Percentiles rank a stretch among this genome's conserved stretches.
Evolutionary conservation across 257 asterid species (phyloP).

Genomic region (Solanum bulbocastanum): DNA sequence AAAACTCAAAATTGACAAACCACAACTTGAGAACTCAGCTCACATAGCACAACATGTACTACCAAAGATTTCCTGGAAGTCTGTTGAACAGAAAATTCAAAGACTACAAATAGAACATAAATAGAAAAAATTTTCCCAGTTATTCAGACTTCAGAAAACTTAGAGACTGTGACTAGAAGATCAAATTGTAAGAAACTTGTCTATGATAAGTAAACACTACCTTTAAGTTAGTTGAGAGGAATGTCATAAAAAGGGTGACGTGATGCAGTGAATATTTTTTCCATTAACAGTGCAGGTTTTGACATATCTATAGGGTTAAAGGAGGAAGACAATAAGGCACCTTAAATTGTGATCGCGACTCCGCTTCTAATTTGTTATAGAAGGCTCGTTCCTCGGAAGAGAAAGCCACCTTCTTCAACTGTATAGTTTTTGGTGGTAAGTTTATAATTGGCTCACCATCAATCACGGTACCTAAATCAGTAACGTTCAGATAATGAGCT

Average conservation of each 20-base stretch:
- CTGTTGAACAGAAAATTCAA: not conserved
- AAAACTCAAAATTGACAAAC: not conserved
- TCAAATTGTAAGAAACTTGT: not conserved
- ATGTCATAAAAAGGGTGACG: not conserved
- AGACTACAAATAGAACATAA: not conserved
- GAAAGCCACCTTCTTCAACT: conserved; percentile 62
- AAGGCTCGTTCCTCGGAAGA: conserved; percentile 71
- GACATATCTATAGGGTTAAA: not conserved
- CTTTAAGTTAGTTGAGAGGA: not conserved
- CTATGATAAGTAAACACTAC: not conserved
- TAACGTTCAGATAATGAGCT: conserved; percentile 12
- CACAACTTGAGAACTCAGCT: not conserved
- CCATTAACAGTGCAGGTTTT: not conserved
- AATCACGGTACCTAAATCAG: conserved; percentile 50
- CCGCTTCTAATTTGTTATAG: conserved; percentile 67
- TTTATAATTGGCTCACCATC: conserved; percentile 70
- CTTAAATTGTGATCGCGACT: conserved; percentile 86
- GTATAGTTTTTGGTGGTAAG: conserved; percentile 71
- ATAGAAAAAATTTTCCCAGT: not conserved
- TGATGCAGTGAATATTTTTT: not conserved
- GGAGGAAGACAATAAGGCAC: conserved; percentile 25
- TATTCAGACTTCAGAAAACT: not conserved
- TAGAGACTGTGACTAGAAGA: not conserved
- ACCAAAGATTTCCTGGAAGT: not conserved
- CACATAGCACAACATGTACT: not conserved